Base-by-base conservation (phyloP, 2,329 filamentous ascomycete species). In the Cercospora nicotianae region DNA sequence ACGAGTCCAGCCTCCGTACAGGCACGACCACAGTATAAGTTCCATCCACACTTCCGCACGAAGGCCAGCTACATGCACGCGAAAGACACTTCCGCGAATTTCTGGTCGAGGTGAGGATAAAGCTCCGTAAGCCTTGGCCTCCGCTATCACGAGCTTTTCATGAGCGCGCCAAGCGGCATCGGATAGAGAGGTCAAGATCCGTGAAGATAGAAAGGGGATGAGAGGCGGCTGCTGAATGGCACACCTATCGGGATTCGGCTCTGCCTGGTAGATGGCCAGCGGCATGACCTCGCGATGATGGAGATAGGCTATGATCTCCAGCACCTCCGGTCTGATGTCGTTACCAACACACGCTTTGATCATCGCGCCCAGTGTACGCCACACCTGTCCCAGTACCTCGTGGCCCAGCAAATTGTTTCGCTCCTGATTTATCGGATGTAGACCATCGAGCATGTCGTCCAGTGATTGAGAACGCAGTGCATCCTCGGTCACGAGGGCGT, bases 111-210 rank as follows among this genome's bases (percentile, higher is more conserved):
- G 72, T 45, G 80, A 79, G 2, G 67, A 81, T 4, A 75, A 73
- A 3, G 76, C 76, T n/a, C 80, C 80, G 28, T 74, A 72, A n/a
- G 71, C 70, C 69, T 74, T 67, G 9, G 75, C 72, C 55, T 75
- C 71, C 45, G 76, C 74, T 1, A 73, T 58, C 10, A 75, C 72
- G 3, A 75, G 64, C 63, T 75, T 73, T 71, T 84, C 82, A 60
- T 83, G 82, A 6, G 81, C 82, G 61, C 78, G 79, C 83, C 82
- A 85, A 1, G 80, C 80, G 3, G 83, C 83, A 74, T 85, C 83
- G 4, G 83, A 83, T 36, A 85, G 73, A 3, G 83, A 82, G 0
- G 81, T 82, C 28, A 85, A 72, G 36, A 85, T 85, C 18, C 81
- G 79, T 3, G 81, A 81, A 2, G 82, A 84, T 0, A 85, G 75